phyloP scores from a whole-genome alignment of 768 basidiomycete genomes.

The Mrakia frigida region DNA sequence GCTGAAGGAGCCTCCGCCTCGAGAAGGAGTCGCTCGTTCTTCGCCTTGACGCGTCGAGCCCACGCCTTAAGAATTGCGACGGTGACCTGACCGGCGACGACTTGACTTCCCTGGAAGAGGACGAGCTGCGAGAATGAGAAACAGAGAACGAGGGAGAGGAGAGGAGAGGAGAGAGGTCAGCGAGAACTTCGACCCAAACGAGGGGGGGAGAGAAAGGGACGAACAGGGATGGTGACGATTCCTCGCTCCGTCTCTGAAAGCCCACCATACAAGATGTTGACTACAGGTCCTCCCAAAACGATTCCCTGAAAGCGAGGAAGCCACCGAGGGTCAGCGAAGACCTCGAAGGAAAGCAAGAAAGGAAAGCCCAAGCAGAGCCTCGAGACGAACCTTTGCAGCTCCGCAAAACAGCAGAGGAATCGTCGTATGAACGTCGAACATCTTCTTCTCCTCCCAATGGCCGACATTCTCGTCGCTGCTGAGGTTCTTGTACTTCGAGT shows the following conservation, averaged over 20 bases:
- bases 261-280: slow-evolving; percentile 38
- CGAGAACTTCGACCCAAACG: background rate
- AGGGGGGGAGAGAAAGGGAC: background rate
- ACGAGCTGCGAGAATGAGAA: slow-evolving; percentile 32
- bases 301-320: slow-evolving; percentile 1
- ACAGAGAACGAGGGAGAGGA: background rate
- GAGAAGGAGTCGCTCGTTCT: slow-evolving; percentile 19
- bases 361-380: no score
- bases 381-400: slow-evolving; percentile 15
- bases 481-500: background rate
- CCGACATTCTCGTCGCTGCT: background rate
- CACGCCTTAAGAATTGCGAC: slow-evolving; percentile 37
- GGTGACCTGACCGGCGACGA: slow-evolving; percentile 38
- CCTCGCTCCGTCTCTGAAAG: slow-evolving; percentile 32
- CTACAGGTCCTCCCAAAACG: slow-evolving; percentile 33
- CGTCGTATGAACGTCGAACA: slow-evolving; percentile 27
- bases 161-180: background rate
- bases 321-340: background rate
- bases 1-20: background rate
- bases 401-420: slow-evolving; percentile 31
- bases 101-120: slow-evolving; percentile 40
- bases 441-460: slow-evolving; percentile 22
- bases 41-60: slow-evolving; percentile 30
- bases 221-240: slow-evolving; percentile 37
- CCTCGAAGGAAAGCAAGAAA: background rate